Conservation (phyloP, 495 filamentous ascomycete species). For the Xylaria intraflava region DNA sequence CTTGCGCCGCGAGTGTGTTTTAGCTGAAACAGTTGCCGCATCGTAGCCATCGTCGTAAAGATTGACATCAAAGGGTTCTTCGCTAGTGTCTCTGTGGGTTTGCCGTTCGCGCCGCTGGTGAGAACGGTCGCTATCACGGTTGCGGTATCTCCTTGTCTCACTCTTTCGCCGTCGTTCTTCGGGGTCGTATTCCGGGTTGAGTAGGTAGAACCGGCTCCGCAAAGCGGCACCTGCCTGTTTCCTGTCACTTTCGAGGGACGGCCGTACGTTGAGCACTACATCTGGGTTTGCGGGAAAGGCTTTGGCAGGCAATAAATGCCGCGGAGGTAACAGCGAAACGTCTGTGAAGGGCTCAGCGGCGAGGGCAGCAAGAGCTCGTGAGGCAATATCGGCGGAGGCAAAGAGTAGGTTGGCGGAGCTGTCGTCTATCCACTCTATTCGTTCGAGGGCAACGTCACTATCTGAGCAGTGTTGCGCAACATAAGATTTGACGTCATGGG, state of each 20-base stretch:
- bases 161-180: constrained; percentile 55
- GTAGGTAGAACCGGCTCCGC: constrained; percentile 81
- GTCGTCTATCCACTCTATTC: constrained; percentile 94
- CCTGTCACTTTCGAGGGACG: constrained; percentile 65
- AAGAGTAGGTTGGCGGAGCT: constrained; percentile 82
- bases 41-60: constrained; percentile 67
- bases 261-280: constrained; percentile 60
- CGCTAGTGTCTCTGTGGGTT: constrained; percentile 38
- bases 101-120: constrained; percentile 42
- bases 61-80: constrained; percentile 57
- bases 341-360: constrained; percentile 38
- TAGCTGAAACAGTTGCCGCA: constrained; percentile 17
- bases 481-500: constrained; percentile 67
- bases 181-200: constrained; percentile 83
- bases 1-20: constrained; percentile 18
- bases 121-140: constrained; percentile 54
- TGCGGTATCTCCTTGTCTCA: constrained; percentile 48
- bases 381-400: constrained; percentile 56
- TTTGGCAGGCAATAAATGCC: constrained; percentile 57
- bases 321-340: constrained; percentile 38
- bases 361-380: constrained; percentile 63
- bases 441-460: constrained; percentile 45
- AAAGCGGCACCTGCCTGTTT: constrained; percentile 72
- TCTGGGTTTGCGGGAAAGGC: constrained; percentile 58
- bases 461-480: constrained; percentile 55